Evolutionary conservation across 2,329 filamentous ascomycete species (phyloP).

Genomic region (Cercospora nicotianae): DNA sequence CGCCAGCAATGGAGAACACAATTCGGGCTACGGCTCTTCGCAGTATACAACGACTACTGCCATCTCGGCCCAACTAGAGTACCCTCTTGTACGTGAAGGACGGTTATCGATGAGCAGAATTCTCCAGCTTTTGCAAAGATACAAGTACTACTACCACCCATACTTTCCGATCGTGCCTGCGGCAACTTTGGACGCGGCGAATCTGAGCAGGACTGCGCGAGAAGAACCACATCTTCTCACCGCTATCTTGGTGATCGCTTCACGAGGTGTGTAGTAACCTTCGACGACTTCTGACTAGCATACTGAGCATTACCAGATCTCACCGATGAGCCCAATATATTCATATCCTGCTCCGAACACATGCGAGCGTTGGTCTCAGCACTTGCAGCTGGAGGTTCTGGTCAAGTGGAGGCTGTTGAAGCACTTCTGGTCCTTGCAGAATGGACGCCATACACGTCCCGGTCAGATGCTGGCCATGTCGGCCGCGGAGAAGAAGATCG

Average conservation of each 20-base stretch:
- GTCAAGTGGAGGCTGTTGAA: constrained; percentile 69
- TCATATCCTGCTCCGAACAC: constrained; percentile 65
- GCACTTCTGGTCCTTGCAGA: constrained; percentile 69
- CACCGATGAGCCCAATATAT: constrained; percentile 62
- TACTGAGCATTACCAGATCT: constrained; percentile 49
- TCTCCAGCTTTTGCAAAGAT: constrained; percentile 57
- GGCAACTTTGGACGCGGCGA: constrained; percentile 56
- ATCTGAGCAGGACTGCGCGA: constrained; percentile 57
- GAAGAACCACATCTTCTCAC: constrained; percentile 68
- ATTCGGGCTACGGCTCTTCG: constrained; percentile 2
- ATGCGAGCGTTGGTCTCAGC: constrained; percentile 69
- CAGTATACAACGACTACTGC: constrained; percentile 1
- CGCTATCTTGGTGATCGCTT: constrained; percentile 68
- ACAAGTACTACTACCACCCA: constrained; percentile 65
- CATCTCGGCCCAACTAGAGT: constrained; percentile 41
- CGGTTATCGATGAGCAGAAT: constrained; percentile 49
- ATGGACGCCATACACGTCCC: constrained; percentile 68
- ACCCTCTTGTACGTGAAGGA: constrained; percentile 45
- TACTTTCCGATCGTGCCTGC: constrained; percentile 68
- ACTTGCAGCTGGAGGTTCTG: constrained; percentile 65
- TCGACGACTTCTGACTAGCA: background rate
- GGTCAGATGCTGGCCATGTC: constrained; percentile 61
- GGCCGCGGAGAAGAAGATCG: constrained; percentile 72
- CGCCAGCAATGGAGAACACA: constrained; percentile 40
- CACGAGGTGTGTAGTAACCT: constrained; percentile 47